Evolutionary conservation across 1,284 basidiomycete species (phyloP), one percentile per base, ranked within the genome.

Genomic region (Phylloporus sp.): DNA sequence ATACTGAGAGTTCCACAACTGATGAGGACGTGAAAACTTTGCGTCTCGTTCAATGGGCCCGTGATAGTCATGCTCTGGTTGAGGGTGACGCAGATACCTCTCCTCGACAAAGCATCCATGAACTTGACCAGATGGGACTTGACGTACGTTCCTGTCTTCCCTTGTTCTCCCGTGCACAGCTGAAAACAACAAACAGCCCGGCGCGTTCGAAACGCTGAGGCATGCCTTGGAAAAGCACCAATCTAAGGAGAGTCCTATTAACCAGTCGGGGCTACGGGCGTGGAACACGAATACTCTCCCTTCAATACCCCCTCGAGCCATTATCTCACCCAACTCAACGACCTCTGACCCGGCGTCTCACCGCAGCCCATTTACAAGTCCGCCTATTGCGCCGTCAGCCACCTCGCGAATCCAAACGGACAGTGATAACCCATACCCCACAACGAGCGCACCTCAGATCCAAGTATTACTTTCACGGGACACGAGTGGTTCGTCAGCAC

Each of bases 161-260:
- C 32, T 55, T 35, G 11, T 3, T 63, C 2, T 43, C 8, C 10
- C 15, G 25, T 20, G 7, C 20, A 23, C 10, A 20, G 29, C 67
- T 72, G 64, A 75, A 27, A 43, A 35, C 7, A 2, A 29, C 60
- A 14, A n/a, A 8, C 68, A 90, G 89, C 84, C 85, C 5, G 74
- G 80, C 57, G 83, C 86, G 3, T 89, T 90, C 63, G 80, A 84
- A 66, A 84, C 78, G 12, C 82, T 90, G 23, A 84, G 80, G 14
- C 73, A 76, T 63, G 85, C 84, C 5, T 77, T 86, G 37, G 83
- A 84, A 67, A 79, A 74, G 39, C 83, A 85, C 65, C 68, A 62
- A 58, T 73, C 75, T 6, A 35, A 43, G 10, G 77, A 77, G 19
- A 73, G 72, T 65, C 60, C 71, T 49, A 60, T 55, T 53, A 68